Conservation (phyloP, 2,329 filamentous ascomycete genomes). For the Epichloe hybrida region DNA sequence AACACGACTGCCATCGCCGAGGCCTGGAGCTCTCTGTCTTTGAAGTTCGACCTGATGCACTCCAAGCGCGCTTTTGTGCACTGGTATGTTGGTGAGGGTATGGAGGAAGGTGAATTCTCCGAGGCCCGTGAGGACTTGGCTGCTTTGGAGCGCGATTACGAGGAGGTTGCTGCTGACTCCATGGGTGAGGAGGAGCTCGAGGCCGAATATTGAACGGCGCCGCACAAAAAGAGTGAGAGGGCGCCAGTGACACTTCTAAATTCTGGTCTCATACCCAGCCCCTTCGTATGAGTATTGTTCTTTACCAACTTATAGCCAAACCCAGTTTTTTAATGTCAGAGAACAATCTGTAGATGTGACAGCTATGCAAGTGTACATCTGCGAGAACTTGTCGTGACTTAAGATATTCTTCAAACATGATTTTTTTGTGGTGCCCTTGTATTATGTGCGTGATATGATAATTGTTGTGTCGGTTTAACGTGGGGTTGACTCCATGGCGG, state of each 20-base stretch:
- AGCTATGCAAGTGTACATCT: background rate
- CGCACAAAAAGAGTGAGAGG: conserved; percentile 2
- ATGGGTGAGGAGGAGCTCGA: conserved; percentile 76
- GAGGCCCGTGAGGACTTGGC: conserved; percentile 98
- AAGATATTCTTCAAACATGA: background rate
- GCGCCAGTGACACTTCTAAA: conserved; percentile 7
- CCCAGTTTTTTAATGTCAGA: conserved; percentile 24
- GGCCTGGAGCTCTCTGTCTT: conserved; percentile 89
- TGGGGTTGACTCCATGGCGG: background rate
- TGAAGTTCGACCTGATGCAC: conserved; percentile 99
- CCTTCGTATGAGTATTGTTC: conserved; percentile 22
- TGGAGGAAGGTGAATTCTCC: conserved; percentile 99
- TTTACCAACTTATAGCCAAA: conserved; percentile 24
- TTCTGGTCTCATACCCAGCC: conserved; percentile 15
- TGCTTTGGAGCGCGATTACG: conserved; percentile 95
- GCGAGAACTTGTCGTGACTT: background rate
- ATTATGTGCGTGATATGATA: background rate
- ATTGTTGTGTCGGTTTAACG: background rate
- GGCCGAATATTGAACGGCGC: conserved; percentile 67
- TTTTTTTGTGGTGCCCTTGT: background rate
- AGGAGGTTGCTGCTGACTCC: conserved; percentile 94
- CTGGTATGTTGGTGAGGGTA: conserved; percentile 99
- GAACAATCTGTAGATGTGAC: conserved; percentile 17
- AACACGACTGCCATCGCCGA: conserved; percentile 98
- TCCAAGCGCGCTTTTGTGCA: conserved; percentile 99